Evolutionary conservation across 2,329 filamentous ascomycete genomes (phyloP), one percentile per base, ranked within the genome.

Genomic region (Arthrinium phaeospermum): DNA sequence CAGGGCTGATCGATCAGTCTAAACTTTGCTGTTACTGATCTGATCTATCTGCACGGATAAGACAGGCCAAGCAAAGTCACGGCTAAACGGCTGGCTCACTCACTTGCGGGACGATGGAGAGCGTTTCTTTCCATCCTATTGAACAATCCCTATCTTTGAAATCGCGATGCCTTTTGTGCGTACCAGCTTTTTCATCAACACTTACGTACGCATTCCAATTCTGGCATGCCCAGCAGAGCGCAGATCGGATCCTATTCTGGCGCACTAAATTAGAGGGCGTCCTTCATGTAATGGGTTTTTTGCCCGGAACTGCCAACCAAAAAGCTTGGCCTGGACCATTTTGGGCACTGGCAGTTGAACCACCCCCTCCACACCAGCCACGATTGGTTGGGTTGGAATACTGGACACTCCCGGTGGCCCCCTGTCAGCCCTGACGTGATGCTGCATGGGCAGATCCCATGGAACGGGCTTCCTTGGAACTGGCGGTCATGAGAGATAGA

Each of bases 301-400:
- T 37, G 7, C 22, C 30, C 30, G 19, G 53, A 61, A 64, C 19
- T 41, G 57, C 34, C 19, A 41, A 37, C 34, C 22, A 41, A 41
- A 64, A 64, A 64, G 57, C 57, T 64, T 64, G 57, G 57, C 57
- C 13, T 64, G 57, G 57, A 3, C 19, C 49, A 19, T 16, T 64
- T 64, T 64, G 57, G 57, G 57, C 34, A 24, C 30, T 37, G 53
- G 53, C 51, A 34, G 14, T 6, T 34, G 5, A 30, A 22, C 51
- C 51, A 27, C 27, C 30, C 53, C 27, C 34, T 7, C 27, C 53
- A 27, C 27, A 30, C 53, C 27, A 19, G 3, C 27, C 53, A 41
- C 57, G 57, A 64, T 64, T 64, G 57, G 57, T 64, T 64, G 57
- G 57, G 57, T 64, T 34, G 57, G 34, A 64, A 64, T 22, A 64